Base-by-base conservation (phyloP, 495 filamentous ascomycete species). In the Corynascus novoguineensis region DNA sequence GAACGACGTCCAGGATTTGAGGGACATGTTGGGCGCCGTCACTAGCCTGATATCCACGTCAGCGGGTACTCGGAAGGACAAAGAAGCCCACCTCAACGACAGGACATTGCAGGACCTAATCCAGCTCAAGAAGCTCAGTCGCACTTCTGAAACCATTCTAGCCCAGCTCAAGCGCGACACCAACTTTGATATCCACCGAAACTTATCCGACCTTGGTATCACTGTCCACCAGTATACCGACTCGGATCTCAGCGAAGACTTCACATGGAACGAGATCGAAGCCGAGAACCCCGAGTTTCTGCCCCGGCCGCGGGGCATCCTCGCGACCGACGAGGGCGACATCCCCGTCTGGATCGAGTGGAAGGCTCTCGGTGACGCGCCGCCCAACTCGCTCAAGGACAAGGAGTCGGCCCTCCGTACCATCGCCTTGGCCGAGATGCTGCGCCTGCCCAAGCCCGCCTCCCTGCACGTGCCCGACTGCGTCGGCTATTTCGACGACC, bases 311-410 rank as follows among this genome's bases (percentile, higher is more conserved):
- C 56, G 55, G 0, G 67, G 65, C 17, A 48, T 59, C 11, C 46
- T 69, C 14, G 28, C 22, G 8, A 58, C 53, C 7, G 25, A 42
- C 45, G 52, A 59, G 0, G 62, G 44, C 15, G 31, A 63, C 1
- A 37, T 58, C 1, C 60, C 62, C 7, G 68, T 71, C 9, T 71
- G 68, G 68, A 45, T 71, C n/a, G 68, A 71, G 37, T 71, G 66
- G 66, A 67, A 67, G 35, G 5, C 55, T 3, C 47, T 71, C 5
- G 64, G 59, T 1, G 41, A 60, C 17, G 6, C 53, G 0, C 32
- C 58, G 0, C 22, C 55, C 0, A 45, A 52, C 27, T 64, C 60
- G 7, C 25, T 19, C 22, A 50, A 52, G 10, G 68, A 69, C 45
- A 55, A 50, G 5, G 62, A 60, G n/a, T 52, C 59, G 1, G 41